These are phyloP conservation scores for Penicillium robsamsonii DNA, from an alignment of 495 filamentous ascomycete genomes.

Conservation along the genomic window DNA sequence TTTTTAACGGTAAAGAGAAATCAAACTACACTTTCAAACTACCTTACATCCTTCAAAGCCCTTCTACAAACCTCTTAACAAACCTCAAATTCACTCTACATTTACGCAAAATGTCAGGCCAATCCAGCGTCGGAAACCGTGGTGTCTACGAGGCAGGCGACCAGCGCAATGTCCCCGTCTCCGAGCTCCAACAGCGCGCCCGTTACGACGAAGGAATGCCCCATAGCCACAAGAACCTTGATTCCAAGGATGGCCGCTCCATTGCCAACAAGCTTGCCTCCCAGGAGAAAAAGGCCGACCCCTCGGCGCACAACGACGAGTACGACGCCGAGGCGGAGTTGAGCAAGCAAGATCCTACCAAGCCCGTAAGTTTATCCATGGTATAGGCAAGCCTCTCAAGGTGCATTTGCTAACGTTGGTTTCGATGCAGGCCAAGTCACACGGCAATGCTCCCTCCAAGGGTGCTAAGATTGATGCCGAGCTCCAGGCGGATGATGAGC, in stretches of 20 bases:
- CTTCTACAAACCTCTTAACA: slow-evolving; percentile 5
- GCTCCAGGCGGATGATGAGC: slow-evolving; percentile 67
- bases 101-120: slow-evolving; percentile 25
- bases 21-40: slow-evolving; percentile 1
- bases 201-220: slow-evolving; percentile 66
- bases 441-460: slow-evolving; percentile 68
- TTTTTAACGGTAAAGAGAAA: neutral
- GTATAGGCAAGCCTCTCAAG: neutral
- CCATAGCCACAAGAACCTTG: slow-evolving; percentile 64
- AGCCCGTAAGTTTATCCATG: slow-evolving; percentile 54
- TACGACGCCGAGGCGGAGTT: slow-evolving; percentile 54
- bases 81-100: neutral
- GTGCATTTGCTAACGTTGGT: neutral
- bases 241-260: slow-evolving; percentile 78
- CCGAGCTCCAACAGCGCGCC: slow-evolving; percentile 51
- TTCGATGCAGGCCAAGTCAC: slow-evolving; percentile 56
- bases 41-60: no score
- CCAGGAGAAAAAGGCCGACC: slow-evolving; percentile 46
- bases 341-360: slow-evolving; percentile 62
- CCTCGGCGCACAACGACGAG: slow-evolving; percentile 33
- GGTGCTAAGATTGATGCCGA: slow-evolving; percentile 72
- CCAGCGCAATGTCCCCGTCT: slow-evolving; percentile 62
- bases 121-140: slow-evolving; percentile 53
- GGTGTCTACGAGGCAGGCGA: slow-evolving; percentile 65
- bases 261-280: slow-evolving; percentile 75